phyloP scores from a whole-genome alignment of 179 eudicot genomes.

The Vitellaria paradoxa region DNA sequence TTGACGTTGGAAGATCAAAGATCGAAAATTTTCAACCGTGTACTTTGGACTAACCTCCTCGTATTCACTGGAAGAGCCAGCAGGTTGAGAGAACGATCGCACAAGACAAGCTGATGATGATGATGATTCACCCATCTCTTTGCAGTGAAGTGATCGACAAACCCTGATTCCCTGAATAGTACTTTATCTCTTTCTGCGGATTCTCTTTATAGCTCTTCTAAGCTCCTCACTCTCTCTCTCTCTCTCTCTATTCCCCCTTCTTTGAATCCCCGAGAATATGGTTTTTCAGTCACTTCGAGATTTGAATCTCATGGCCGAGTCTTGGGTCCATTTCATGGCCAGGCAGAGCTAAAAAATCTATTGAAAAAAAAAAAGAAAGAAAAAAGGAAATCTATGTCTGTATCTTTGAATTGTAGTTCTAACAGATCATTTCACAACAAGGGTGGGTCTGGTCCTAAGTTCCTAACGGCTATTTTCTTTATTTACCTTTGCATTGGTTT shows the following conservation, averaged over 20 bases:
- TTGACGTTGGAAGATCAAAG: neutral
- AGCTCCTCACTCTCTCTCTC: neutral
- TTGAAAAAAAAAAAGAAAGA: neutral
- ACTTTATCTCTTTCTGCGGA: neutral
- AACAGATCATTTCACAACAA: too few species aligned
- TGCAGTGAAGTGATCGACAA: neutral
- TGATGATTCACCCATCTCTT: slow-evolving; percentile 21
- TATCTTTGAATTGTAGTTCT: neutral
- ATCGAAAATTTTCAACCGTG: neutral
- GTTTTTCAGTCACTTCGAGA: neutral
- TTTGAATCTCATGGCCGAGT: neutral
- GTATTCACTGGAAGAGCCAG: slow-evolving; percentile 26
- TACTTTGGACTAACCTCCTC: slow-evolving; percentile 26
- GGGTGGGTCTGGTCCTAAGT: too few species aligned
- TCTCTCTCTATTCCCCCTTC: neutral
- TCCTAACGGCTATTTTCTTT: too few species aligned
- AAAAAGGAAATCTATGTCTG: neutral
- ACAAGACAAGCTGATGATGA: slow-evolving; percentile 29
- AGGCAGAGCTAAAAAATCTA: neutral
- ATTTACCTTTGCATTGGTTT: too few species aligned
- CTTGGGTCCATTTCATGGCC: neutral
- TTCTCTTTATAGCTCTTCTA: too few species aligned
- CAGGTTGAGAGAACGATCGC: slow-evolving; percentile 48
- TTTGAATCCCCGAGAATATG: too few species aligned
- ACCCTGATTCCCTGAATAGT: neutral